Evolutionary conservation across 2,329 filamentous ascomycete species (phyloP).

Genomic region (Grosmannia huntii): DNA sequence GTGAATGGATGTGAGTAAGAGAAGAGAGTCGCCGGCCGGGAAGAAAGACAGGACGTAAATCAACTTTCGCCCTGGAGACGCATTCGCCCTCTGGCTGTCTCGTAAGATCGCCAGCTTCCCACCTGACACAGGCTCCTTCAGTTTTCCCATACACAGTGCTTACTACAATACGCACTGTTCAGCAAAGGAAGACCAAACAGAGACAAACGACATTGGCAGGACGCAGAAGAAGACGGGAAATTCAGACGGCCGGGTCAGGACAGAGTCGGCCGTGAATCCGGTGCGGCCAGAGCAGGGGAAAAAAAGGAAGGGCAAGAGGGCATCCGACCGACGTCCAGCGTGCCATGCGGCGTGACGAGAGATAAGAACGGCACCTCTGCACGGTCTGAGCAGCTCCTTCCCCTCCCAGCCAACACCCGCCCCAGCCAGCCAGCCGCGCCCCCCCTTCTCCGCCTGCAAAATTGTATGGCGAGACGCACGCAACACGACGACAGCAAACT

Average conservation of each 20-base stretch:
- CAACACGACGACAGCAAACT: not conserved
- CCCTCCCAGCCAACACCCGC: not conserved
- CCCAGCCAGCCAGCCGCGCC: not conserved
- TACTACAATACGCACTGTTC: not conserved
- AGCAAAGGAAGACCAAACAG: not conserved
- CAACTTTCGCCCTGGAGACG: too few species aligned
- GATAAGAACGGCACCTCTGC: not conserved
- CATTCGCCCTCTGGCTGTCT: not conserved
- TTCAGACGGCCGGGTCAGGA: not conserved
- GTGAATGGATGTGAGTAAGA: too few species aligned
- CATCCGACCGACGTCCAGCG: not conserved
- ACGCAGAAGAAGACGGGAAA: not conserved
- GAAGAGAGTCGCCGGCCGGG: too few species aligned
- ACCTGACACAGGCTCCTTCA: slow-evolving; percentile 1
- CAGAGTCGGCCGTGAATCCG: not conserved
- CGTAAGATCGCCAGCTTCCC: not conserved
- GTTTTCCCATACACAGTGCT: not conserved
- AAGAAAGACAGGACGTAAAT: too few species aligned
- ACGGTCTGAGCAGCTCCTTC: not conserved
- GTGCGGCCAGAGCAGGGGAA: not conserved
- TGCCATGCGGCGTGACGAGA: not conserved
- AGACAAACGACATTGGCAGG: not conserved
- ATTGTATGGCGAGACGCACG: slow-evolving; percentile 1
- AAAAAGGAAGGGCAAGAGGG: not conserved
- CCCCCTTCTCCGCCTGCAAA: slow-evolving; percentile 3